A percentile compares a stretch with the other conserved stretches of the same genome.
phyloP scores from a whole-genome alignment of 805 yeast species.

The Yarrowia phangngaensis region DNA sequence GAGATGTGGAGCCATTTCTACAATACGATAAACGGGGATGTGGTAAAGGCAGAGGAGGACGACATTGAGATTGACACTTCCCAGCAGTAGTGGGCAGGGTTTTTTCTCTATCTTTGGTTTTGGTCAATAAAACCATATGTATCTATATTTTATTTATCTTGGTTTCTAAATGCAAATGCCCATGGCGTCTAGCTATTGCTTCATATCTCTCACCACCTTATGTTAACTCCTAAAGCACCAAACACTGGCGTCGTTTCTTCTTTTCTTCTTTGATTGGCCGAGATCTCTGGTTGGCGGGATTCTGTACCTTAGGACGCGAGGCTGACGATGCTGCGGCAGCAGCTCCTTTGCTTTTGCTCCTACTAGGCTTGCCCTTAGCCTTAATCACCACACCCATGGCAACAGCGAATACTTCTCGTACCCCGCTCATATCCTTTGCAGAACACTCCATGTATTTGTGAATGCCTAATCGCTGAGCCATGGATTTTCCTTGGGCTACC shows the following conservation, averaged over 20 bases:
- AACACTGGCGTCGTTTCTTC: slow-evolving; percentile 20
- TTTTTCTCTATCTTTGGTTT: background rate
- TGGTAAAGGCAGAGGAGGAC: slow-evolving; percentile 4
- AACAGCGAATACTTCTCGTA: slow-evolving; percentile 61
- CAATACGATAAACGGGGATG: slow-evolving; percentile 35
- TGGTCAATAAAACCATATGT: too few relatives aligned
- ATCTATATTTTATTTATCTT: too few relatives aligned
- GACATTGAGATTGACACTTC: slow-evolving; percentile 1
- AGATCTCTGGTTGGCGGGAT: too few relatives aligned
- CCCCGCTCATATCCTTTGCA: slow-evolving; percentile 63
- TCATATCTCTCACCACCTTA: background rate
- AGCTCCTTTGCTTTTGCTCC: slow-evolving; percentile 9
- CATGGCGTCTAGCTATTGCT: too few relatives aligned
- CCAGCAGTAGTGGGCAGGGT: background rate
- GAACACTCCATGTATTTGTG: slow-evolving; percentile 74
- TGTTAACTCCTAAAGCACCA: slow-evolving; percentile 5
- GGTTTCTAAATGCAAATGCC: too few relatives aligned
- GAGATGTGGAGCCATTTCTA: slow-evolving; percentile 68
- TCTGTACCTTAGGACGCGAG: slow-evolving; percentile 8
- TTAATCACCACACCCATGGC: slow-evolving; percentile 45
- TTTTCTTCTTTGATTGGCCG: slow-evolving; percentile 15
- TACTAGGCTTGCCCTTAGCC: slow-evolving; percentile 14
- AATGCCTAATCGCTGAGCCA: slow-evolving; percentile 63
- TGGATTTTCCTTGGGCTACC: slow-evolving; percentile 46
- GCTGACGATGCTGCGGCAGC: slow-evolving; percentile 20